phyloP scores from a whole-genome alignment of 139 green algal species.

The Tetratostichococcus sp. region DNA sequence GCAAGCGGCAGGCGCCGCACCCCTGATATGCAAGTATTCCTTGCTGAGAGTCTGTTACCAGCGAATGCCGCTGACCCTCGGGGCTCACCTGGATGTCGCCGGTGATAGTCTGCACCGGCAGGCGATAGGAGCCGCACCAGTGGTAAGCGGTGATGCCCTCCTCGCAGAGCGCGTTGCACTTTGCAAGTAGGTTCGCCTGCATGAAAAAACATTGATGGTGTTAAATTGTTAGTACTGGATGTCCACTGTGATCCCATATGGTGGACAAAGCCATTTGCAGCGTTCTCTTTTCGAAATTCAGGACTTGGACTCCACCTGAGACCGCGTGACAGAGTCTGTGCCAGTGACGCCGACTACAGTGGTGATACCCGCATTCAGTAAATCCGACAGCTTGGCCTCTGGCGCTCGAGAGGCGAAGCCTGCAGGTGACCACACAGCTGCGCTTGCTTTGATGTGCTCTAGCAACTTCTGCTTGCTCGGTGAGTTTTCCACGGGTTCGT shows the following conservation, averaged over 20 bases:
- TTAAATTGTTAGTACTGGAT: no score
- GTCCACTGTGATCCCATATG: no score
- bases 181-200: slow-evolving; percentile 34
- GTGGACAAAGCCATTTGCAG: no score
- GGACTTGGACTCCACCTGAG: slow-evolving; percentile 5
- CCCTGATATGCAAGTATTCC: no score
- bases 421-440: slow-evolving; percentile 4
- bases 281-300: no score
- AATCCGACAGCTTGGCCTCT: slow-evolving; percentile 23
- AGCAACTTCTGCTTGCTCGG: not conserved
- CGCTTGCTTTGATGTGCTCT: not conserved
- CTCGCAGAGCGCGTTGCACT: slow-evolving; percentile 18
- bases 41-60: no score
- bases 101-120: slow-evolving; percentile 27
- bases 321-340: slow-evolving; percentile 29
- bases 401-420: slow-evolving; percentile 27
- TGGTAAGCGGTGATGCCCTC: slow-evolving; percentile 36
- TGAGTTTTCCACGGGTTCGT: no score
- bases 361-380: slow-evolving; percentile 40
- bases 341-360: slow-evolving; percentile 40
- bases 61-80: not conserved
- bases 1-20: no score
- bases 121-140: slow-evolving; percentile 31
- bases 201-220: no score
- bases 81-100: slow-evolving; percentile 30